Conservation (phyloP, 768 basidiomycete species). For the Psilocybe azurescens region DNA sequence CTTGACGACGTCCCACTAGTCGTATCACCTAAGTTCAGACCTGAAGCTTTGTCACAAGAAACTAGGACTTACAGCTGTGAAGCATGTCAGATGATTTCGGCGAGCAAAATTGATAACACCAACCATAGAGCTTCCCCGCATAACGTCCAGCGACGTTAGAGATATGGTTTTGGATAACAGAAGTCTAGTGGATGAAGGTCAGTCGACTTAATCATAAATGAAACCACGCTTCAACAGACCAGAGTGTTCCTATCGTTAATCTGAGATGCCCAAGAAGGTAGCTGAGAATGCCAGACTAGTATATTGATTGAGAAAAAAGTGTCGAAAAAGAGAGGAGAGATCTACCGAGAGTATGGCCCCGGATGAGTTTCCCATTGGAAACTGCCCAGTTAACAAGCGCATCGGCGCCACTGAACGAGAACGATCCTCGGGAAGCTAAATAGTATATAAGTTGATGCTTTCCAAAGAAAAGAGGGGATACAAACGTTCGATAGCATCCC, state of each 20-base stretch:
- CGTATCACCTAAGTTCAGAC: not conserved
- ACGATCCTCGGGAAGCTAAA: constrained; percentile 36
- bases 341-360: constrained; percentile 44
- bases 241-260: constrained; percentile 43
- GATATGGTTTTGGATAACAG: constrained; percentile 53
- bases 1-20: constrained; percentile 51
- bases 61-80: constrained; percentile 15
- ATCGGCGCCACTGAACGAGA: constrained; percentile 40
- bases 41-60: not conserved
- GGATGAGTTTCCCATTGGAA: constrained; percentile 43
- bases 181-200: constrained; percentile 32
- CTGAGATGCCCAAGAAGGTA: constrained; percentile 46
- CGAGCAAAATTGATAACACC: constrained; percentile 4
- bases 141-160: constrained; percentile 49
- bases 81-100: not conserved
- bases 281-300: constrained; percentile 38
- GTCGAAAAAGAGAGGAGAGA: not conserved
- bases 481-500: constrained; percentile 45
- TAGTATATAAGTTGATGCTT: not conserved
- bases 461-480: not conserved
- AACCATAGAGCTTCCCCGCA: constrained; percentile 49
- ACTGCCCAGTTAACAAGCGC: constrained; percentile 44
- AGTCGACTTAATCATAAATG: too few relatives aligned
- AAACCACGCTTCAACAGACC: constrained; percentile 23
- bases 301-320: constrained; percentile 30